A percentile compares a stretch with the other conserved stretches of the same genome.
These are phyloP conservation scores for Blastocystis sp. DNA, from an alignment of 352 stramenopile species.

Conservation along the genomic window DNA sequence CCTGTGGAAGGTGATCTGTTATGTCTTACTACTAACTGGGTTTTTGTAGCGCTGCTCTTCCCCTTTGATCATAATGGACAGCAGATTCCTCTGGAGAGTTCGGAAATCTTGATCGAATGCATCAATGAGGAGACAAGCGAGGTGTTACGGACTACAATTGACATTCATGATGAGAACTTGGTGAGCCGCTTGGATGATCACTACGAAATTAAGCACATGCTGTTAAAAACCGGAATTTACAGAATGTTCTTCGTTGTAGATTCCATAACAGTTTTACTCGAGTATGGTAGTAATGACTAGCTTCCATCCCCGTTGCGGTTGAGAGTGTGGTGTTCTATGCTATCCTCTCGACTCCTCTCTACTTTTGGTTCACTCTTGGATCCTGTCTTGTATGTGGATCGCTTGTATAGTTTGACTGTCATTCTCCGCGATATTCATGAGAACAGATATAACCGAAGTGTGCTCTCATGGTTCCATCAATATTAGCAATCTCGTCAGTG, in stretches of 20 bases:
- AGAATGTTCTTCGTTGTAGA: not conserved
- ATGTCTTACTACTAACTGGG: not conserved
- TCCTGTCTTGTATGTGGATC: not conserved
- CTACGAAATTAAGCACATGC: not conserved
- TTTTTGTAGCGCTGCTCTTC: not conserved
- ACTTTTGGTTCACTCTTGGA: not conserved
- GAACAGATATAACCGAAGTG: not conserved
- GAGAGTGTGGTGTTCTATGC: not conserved
- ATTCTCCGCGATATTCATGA: not conserved
- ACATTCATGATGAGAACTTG: not conserved
- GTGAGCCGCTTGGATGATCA: not conserved
- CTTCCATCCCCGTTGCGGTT: not conserved
- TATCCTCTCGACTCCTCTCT: not conserved
- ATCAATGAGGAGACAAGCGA: not conserved
- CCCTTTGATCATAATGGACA: not conserved
- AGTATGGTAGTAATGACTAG: not conserved
- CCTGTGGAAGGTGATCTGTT: not conserved
- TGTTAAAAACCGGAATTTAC: not conserved
- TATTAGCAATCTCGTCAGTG: not conserved
- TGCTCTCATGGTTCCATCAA: not conserved
- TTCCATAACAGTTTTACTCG: not conserved
- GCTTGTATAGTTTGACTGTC: not conserved
- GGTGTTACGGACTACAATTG: not conserved
- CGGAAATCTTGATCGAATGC: not conserved
- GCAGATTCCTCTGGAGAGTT: not conserved